Conservation (phyloP, 2,329 filamentous ascomycete species). For the Alternaria postmessia region DNA sequence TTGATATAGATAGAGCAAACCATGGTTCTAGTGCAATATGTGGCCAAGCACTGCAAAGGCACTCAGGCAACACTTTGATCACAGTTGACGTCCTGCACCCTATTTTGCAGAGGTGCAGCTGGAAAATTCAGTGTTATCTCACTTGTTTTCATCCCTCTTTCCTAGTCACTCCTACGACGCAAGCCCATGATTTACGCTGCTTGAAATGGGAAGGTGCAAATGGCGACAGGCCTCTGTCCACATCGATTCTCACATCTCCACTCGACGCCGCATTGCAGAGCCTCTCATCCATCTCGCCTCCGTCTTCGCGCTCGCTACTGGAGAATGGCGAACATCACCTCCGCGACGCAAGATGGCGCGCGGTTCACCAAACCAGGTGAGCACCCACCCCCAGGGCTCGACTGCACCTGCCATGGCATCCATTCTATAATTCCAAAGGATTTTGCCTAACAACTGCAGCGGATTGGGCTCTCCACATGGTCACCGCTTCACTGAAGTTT, state of each 20-base stretch:
- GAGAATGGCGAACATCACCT: constrained; percentile 7
- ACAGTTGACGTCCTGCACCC: neutral
- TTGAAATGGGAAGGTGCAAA: neutral
- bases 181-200: neutral
- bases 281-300: neutral
- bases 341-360: constrained; percentile 9
- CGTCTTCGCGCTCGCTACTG: neutral
- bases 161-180: neutral
- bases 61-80: neutral
- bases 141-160: neutral
- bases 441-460: constrained; percentile 6
- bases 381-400: neutral
- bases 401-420: neutral
- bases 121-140: neutral
- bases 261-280: neutral
- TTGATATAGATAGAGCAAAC: neutral
- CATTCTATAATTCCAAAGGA: neutral
- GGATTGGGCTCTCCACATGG: constrained; percentile 27
- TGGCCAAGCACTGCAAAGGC: neutral
- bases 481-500: constrained; percentile 21
- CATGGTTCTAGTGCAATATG: neutral
- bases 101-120: no score
- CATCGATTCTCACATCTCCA: neutral
- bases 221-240: neutral
- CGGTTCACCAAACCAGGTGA: constrained; percentile 23